phyloP scores from a whole-genome alignment of 306 rosid genomes.

The Vicia sativa region DNA sequence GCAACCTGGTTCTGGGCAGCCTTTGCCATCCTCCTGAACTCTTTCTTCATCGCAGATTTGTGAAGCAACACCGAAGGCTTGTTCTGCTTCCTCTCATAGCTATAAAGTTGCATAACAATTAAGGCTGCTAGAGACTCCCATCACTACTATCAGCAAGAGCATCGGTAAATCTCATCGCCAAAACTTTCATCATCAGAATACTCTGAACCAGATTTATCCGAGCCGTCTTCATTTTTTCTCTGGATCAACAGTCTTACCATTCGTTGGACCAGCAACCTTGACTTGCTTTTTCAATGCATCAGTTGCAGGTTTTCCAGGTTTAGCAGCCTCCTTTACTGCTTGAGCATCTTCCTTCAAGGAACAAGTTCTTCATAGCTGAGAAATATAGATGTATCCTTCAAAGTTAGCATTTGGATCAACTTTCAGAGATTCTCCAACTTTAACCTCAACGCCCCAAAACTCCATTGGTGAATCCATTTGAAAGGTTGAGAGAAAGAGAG shows the following conservation, averaged over 20 bases:
- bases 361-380: too few species aligned
- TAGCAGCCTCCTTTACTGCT: constrained; percentile 39
- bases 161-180: constrained; percentile 58
- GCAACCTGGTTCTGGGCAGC: too few species aligned
- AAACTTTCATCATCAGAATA: constrained; percentile 31
- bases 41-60: too few species aligned
- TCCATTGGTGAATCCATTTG: constrained; percentile 45
- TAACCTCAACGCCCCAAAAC: constrained; percentile 96
- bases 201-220: constrained; percentile 48
- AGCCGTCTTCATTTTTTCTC: constrained; percentile 47
- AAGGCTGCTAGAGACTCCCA: too few species aligned
- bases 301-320: constrained; percentile 33
- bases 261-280: constrained; percentile 53
- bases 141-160: too few species aligned
- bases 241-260: constrained; percentile 40
- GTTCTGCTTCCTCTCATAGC: too few species aligned
- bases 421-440: constrained; percentile 67
- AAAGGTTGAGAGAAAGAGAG: neutral
- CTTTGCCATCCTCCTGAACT: too few species aligned
- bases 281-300: constrained; percentile 53
- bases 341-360: too few species aligned
- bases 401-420: too few species aligned
- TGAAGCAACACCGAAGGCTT: too few species aligned
- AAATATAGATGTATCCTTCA: too few species aligned
- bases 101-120: too few species aligned